A percentile compares a stretch with the other conserved stretches of the same genome.
Evolutionary conservation across 2,329 filamentous ascomycete species (phyloP).

Genomic region (Corynespora cassiicola): DNA sequence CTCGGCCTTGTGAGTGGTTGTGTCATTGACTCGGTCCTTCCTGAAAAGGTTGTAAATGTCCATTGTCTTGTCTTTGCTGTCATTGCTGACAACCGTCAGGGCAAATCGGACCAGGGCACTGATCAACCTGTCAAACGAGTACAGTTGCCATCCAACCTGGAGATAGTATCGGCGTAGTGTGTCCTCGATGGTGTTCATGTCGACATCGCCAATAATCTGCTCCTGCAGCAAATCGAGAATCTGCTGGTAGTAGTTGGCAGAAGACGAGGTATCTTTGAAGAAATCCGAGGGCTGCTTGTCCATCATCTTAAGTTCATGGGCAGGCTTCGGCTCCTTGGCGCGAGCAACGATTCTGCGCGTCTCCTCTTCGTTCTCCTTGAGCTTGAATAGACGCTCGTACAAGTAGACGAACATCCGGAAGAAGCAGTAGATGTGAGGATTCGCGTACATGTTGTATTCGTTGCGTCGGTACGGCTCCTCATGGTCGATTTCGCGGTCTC

Average conservation of each 20-base stretch:
- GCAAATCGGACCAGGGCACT: conserved; percentile 81
- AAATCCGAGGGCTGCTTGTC: conserved; percentile 78
- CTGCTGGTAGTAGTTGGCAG: conserved; percentile 82
- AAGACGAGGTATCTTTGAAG: conserved; percentile 68
- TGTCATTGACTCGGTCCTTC: conserved; percentile 78
- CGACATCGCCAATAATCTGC: conserved; percentile 80
- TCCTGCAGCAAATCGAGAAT: conserved; percentile 87
- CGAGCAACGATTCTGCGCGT: conserved; percentile 77
- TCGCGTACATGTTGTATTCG: conserved; percentile 89
- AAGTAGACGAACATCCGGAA: conserved; percentile 92
- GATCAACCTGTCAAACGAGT: conserved; percentile 89
- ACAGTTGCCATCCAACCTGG: conserved; percentile 88
- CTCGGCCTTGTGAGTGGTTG: conserved; percentile 88
- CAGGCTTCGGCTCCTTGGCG: conserved; percentile 77
- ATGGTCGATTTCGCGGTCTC: conserved; percentile 69
- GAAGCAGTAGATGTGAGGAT: conserved; percentile 92
- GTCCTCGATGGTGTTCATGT: conserved; percentile 85
- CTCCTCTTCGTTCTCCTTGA: conserved; percentile 79
- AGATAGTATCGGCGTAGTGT: conserved; percentile 91
- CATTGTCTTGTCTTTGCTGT: conserved; percentile 90
- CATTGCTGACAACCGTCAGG: conserved; percentile 80
- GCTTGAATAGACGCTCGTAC: conserved; percentile 80
- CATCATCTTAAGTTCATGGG: conserved; percentile 81
- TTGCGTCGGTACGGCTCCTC: conserved; percentile 83
- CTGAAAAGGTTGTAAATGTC: conserved; percentile 90